Evolutionary conservation across 805 yeast species (phyloP), one percentile per base, ranked within the genome.

Genomic region (Kazachstania viticola): DNA sequence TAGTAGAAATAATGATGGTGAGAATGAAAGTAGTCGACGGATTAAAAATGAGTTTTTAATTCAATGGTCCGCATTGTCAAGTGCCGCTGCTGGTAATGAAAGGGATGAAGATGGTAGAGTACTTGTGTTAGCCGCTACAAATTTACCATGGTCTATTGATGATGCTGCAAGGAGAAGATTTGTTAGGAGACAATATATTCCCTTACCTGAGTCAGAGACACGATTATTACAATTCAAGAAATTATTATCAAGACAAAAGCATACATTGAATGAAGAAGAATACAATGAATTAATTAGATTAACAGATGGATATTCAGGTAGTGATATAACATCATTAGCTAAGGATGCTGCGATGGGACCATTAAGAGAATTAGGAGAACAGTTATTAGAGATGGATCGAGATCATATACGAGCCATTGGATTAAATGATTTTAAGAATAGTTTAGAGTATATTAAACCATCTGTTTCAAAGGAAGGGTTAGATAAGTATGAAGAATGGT

Each of bases 341-440:
- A 91, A 87, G 56, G 96, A 88, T 54, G 93, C 95, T 3, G 96
- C 98, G 1, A 87, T 88, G 96, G 95, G 95, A 1, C 97, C 98
- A 2, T 62, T 91, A 23, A 67, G 98, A 40, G 79, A 84, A 25
- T 60, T 88, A 16, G 96, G 97, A 2, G 96, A 88, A 37, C 75
- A 78, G 28, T 67, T 88, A 34, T 63, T 88, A 40, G 60, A 65
- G 26, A 69, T 74, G 0, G 65, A 82, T 2, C 75, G 83, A 22
- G 82, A 79, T 33, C 74, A 73, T 37, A 85, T 88, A 34, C 62
- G 97, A 33, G 77, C 94, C 0, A 72, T 91, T 31, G 64, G 66
- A 15, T 57, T 84, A 30, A 61, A 61, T 7, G 98, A 88, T 54
- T 88, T 91, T 51, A 64, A 66, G 35, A 71, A 63, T 27, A 81